Evolutionary conservation across 2,329 filamentous ascomycete species (phyloP), one percentile per base, ranked within the genome.

Genomic region (Colletotrichum sp.): DNA sequence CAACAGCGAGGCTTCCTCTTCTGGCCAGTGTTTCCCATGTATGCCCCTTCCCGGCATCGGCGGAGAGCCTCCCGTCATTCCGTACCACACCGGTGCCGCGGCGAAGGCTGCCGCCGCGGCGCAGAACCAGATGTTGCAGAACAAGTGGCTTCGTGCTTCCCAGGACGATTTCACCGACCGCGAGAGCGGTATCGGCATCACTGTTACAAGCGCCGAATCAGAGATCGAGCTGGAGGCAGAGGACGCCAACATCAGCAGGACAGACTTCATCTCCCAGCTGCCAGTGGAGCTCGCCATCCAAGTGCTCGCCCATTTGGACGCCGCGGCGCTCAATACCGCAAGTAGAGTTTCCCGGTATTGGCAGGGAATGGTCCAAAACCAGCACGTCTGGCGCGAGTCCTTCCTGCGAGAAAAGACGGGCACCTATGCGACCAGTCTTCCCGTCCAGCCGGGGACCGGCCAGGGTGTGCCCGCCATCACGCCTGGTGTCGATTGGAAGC

Each of bases 401-500:
- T 93, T 93, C 79, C 82, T 93, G 36, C 85, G 91, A 18, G 90
- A 92, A 79, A 93, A 91, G 81, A 90, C 91, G 0, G 82, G 82
- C 32, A 92, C 91, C 0, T 93, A 90, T 81, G 92, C 92, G 24
- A 92, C 90, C 5, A 88, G 90, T 71, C 83, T 83, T 1, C 85
- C 88, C 4, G 84, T 93, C 61, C 83, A 83, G 70, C 88, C 91
- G 0, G 91, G 91, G 38, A 82, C 83, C 3, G 91, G 91, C 2
- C 83, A 89, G n/a, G 92, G 92, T 48, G 84, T 93, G 7, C 92
- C 92, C 10, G 77, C 84, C 3, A 81, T 89, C 32, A 83, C 83
- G 5, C 92, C 92, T 6, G 89, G 89, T 48, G 95, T 94, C 79
- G 90, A 98, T 82, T 99, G 96, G 95, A 95, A 94, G 85, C 91